phyloP scores from a whole-genome alignment of 2,329 filamentous ascomycete genomes.

The Neonectria magnoliae region DNA sequence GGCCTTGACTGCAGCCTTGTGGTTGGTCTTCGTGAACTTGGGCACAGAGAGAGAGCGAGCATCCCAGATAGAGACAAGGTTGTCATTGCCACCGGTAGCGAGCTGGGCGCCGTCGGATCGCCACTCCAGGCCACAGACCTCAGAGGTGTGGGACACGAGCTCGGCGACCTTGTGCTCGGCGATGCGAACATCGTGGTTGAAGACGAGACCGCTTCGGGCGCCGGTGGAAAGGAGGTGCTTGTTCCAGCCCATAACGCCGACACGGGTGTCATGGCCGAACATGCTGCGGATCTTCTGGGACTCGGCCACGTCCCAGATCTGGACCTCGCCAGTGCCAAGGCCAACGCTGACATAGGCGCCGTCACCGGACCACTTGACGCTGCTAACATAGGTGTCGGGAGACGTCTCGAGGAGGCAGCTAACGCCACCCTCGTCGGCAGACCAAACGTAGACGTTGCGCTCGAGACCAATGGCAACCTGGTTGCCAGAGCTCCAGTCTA shows the following conservation, averaged over 20 bases:
- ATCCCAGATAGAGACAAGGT: conserved; percentile 99
- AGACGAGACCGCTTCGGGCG: conserved; percentile 92
- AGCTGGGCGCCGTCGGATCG: conserved; percentile 95
- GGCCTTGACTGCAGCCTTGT: conserved; percentile 98
- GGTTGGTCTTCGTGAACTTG: conserved; percentile 99
- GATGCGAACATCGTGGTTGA: conserved; percentile 98
- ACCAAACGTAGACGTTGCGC: conserved; percentile 98
- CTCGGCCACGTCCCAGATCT: conserved; percentile 99
- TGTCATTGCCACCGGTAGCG: conserved; percentile 97
- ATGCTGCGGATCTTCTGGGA: conserved; percentile 96
- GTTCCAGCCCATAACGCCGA: conserved; percentile 99
- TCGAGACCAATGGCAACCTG: conserved; percentile 98
- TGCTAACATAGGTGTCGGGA: conserved; percentile 94
- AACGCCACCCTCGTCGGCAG: conserved; percentile 90
- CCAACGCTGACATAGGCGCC: conserved; percentile 96
- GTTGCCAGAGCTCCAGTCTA: conserved; percentile 98
- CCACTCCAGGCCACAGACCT: conserved; percentile 99
- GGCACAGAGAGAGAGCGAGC: conserved; percentile 91
- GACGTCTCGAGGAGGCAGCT: conserved; percentile 88
- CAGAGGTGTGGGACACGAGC: conserved; percentile 95
- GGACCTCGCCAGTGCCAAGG: conserved; percentile 93
- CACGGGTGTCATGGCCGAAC: conserved; percentile 95
- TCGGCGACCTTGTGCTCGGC: conserved; percentile 98
- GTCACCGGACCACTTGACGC: conserved; percentile 98
- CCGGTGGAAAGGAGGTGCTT: conserved; percentile 97